Evolutionary conservation across 768 basidiomycete species (phyloP).

Genomic region (Dacryopinax spathularia): DNA sequence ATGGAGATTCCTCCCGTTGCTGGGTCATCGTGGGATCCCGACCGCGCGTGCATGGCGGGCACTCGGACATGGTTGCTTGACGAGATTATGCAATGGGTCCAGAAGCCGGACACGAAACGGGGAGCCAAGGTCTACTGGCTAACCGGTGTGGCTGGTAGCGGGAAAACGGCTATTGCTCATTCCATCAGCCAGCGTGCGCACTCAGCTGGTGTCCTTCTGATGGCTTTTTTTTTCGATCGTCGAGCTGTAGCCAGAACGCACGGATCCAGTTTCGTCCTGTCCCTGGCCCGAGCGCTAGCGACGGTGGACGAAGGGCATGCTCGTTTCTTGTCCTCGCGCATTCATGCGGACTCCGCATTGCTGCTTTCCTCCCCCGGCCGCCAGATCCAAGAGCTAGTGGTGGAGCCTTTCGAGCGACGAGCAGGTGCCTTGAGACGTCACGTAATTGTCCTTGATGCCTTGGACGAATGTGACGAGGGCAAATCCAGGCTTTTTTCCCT

Average conservation of each 20-base stretch:
- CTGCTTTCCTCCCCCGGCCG: conserved; percentile 18
- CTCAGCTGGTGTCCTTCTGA: conserved; percentile 19
- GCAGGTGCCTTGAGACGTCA: neutral
- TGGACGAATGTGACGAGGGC: neutral
- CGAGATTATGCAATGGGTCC: neutral
- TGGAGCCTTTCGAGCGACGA: neutral
- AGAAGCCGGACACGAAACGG: neutral
- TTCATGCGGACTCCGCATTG: conserved; percentile 13
- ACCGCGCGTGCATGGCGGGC: neutral
- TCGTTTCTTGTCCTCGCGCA: conserved; percentile 21
- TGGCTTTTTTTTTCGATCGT: conserved; percentile 25
- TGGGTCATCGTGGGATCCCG: neutral
- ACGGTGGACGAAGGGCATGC: conserved; percentile 10
- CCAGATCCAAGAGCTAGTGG: neutral
- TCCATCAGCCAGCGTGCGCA: conserved; percentile 21
- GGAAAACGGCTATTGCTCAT: conserved; percentile 29
- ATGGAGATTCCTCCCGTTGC: neutral
- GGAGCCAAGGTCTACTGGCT: conserved; percentile 19
- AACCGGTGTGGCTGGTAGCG: conserved; percentile 25
- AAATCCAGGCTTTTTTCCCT: neutral
- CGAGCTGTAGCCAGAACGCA: conserved; percentile 7
- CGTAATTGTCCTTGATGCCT: neutral
- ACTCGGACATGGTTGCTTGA: neutral
- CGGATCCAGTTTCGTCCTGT: neutral
- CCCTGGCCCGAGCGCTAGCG: neutral